Evolutionary conservation across 768 basidiomycete species (phyloP).

Genomic region (Favolaschia claudopus): DNA sequence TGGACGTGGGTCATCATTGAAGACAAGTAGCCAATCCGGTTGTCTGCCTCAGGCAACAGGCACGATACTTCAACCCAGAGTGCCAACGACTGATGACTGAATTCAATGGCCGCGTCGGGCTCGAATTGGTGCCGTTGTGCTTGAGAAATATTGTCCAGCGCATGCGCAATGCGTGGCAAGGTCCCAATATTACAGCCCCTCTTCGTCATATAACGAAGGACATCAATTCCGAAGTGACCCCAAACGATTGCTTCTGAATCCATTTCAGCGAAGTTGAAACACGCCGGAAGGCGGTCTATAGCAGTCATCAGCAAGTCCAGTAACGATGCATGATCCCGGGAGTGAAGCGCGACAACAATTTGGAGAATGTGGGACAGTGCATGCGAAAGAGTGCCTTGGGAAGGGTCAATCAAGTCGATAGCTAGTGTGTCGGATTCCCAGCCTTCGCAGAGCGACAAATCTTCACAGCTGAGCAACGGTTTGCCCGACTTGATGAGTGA

Average conservation of each 20-base stretch:
- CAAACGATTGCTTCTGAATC: background rate
- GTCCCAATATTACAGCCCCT: background rate
- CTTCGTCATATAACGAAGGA: background rate
- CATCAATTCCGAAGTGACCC: background rate
- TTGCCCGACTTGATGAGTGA: constrained; percentile 1
- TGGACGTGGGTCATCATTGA: background rate
- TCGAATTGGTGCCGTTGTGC: background rate
- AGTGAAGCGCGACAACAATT: no score
- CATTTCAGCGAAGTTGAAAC: background rate
- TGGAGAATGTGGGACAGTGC: no score
- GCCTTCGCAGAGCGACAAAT: background rate
- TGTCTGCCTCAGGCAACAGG: no score
- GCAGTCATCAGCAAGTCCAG: background rate
- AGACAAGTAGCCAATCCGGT: background rate
- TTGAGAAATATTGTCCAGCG: background rate
- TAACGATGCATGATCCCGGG: background rate
- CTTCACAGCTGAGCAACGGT: background rate
- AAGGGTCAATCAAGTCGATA: no score
- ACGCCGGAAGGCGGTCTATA: background rate
- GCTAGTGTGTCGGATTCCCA: no score
- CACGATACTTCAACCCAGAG: no score
- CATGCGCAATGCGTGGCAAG: background rate
- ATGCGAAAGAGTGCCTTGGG: no score
- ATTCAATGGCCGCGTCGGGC: background rate
- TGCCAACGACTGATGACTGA: no score